Conservation (phyloP, 2,329 filamentous ascomycete species). For the Trichophyton mentagrophytes region DNA sequence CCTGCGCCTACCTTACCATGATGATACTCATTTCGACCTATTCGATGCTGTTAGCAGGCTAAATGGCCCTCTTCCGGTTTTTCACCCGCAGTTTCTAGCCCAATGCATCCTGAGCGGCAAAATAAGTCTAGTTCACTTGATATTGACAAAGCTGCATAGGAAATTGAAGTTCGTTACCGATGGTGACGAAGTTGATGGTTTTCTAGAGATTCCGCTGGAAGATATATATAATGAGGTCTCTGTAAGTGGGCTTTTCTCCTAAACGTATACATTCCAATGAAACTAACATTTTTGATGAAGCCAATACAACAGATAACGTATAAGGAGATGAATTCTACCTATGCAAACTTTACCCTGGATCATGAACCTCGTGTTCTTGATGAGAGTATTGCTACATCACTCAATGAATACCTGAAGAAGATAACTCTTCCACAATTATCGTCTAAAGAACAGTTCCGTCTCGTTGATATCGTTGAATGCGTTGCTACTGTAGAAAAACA, state of each 20-base stretch:
- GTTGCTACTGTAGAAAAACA: conserved; percentile 74
- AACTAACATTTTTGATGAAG: conserved; percentile 8
- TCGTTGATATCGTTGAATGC: conserved; percentile 75
- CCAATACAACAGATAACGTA: conserved; percentile 29
- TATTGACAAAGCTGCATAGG: conserved; percentile 59
- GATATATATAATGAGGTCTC: conserved; percentile 37
- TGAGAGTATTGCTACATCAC: conserved; percentile 53
- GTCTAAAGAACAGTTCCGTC: conserved; percentile 71
- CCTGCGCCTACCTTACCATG: conserved; percentile 37
- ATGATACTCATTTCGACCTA: conserved; percentile 49
- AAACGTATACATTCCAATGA: not conserved
- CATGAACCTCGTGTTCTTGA: conserved; percentile 54
- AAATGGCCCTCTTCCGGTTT: conserved; percentile 77
- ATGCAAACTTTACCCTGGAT: conserved; percentile 38
- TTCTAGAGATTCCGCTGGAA: conserved; percentile 49
- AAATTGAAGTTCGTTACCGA: conserved; percentile 72
- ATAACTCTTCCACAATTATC: conserved; percentile 69
- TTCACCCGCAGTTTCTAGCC: conserved; percentile 81
- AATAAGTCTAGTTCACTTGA: conserved; percentile 53
- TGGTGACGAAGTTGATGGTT: conserved; percentile 67
- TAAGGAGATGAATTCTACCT: conserved; percentile 40
- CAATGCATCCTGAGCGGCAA: conserved; percentile 80
- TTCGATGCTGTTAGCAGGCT: conserved; percentile 72
- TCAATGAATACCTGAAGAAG: conserved; percentile 65
- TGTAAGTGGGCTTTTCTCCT: conserved; percentile 23